Base-by-base conservation (phyloP, 83 land plant genomes). In the Picea abies region DNA sequence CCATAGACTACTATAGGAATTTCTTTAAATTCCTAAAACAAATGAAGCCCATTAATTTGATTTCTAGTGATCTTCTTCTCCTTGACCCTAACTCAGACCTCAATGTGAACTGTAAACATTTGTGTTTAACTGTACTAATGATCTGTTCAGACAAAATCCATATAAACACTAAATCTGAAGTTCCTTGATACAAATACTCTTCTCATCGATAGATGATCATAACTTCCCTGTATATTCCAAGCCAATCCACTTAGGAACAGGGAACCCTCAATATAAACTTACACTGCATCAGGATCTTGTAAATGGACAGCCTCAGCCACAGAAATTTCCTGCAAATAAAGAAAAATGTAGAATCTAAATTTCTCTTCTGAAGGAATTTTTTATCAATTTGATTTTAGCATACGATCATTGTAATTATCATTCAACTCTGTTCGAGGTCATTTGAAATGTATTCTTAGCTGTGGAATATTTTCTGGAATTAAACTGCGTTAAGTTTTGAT, bases 1-100 rank as follows among this genome's bases (percentile, higher is more conserved):
- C 72, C 72, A 29, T 11, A 56, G 15, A 68, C 5, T 15, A 1
- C 6, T 6, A 32, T 26, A 68, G 17, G 20, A 14, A 15, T 1
- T 68, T 68, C 39, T 12, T 14, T 39, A 68, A 68, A 68, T 68
- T 68, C 14, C 35, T 68, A 68, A 68, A 10, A 68, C 71, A 68
- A 26, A 32, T 32, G 5, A 68, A 68, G 15, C 58, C 58, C 16
- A 11, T 14, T 29, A 12, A 26, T 29, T 68, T 29, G 19, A 15
- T 68, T 68, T 32, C 72, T 32, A 26, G 35, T 68, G 15, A 26
- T 32, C 35, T 32, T 68, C 20, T 32, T 5, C 19, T 68, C 72
- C 41, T 37, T 68, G 6, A 26, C 37, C 15, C 41, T 68, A 68
- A 32, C 39, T 68, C 16, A 15, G 17, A 37, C 5, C 35, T 32